A percentile compares a stretch with the other conserved stretches of the same genome.
Conservation (phyloP, 345 rosid species). For the Sisymbrium altissimum region DNA sequence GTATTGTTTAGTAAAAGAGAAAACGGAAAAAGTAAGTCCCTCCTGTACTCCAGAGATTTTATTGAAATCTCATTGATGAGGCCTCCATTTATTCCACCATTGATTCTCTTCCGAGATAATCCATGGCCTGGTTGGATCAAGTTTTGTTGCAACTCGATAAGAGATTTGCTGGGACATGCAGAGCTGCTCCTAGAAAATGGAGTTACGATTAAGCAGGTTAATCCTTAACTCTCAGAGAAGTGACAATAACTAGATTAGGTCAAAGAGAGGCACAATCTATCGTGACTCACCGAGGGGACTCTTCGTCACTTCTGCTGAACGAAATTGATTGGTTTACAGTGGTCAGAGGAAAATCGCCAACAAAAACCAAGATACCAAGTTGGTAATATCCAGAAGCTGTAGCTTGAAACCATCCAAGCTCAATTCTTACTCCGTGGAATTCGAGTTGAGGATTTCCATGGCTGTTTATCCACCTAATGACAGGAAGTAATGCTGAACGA, state of each 20-base stretch:
- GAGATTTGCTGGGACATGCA: slow-evolving; percentile 41
- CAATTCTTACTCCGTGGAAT: slow-evolving; percentile 82
- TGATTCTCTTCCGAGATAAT: slow-evolving; percentile 76
- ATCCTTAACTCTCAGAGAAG: not conserved
- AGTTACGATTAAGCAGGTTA: slow-evolving; percentile 14
- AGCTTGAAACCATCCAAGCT: slow-evolving; percentile 97
- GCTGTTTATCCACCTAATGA: slow-evolving; percentile 78
- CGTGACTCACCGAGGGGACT: slow-evolving; percentile 54
- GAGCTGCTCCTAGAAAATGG: slow-evolving; percentile 48
- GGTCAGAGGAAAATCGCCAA: slow-evolving; percentile 54
- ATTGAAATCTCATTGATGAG: slow-evolving; percentile 68
- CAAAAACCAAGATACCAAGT: slow-evolving; percentile 78
- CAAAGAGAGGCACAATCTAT: slow-evolving; percentile 1
- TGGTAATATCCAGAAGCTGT: slow-evolving; percentile 98
- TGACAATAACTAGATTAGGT: not conserved
- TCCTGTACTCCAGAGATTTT: slow-evolving; percentile 65
- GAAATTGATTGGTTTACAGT: slow-evolving; percentile 42
- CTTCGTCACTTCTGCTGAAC: slow-evolving; percentile 43
- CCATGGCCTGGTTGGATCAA: slow-evolving; percentile 55
- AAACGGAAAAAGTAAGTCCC: slow-evolving; percentile 72
- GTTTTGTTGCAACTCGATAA: slow-evolving; percentile 56
- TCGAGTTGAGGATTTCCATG: slow-evolving; percentile 94
- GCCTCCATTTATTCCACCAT: slow-evolving; percentile 89
- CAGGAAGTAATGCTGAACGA: slow-evolving; percentile 71
- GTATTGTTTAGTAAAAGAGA: slow-evolving; percentile 80